A percentile compares a stretch with the other conserved stretches of the same genome.
Conservation (phyloP, 352 stramenopile genomes). For the Pythium biforme region DNA sequence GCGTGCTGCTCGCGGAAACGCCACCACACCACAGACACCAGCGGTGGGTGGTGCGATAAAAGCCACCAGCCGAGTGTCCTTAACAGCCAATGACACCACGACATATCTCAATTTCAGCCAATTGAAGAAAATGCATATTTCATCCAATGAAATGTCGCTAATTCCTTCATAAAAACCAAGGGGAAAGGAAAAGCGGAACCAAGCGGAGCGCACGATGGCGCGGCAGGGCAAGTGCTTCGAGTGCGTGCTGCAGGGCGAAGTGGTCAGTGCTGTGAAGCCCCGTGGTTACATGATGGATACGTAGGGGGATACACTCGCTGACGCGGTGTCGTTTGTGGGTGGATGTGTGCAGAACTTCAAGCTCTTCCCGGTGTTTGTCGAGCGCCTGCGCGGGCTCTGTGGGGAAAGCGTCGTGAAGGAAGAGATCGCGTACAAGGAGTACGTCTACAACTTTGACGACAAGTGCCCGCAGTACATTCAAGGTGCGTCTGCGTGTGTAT, state of each 20-base stretch:
- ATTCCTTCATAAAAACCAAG: no score
- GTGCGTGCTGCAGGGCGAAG: constrained; percentile 79
- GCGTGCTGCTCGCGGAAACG: constrained; percentile 12
- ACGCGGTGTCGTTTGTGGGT: background rate
- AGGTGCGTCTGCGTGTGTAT: constrained; percentile 24
- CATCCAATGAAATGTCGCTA: constrained; percentile 24
- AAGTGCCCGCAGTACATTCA: constrained; percentile 87
- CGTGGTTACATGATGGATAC: background rate
- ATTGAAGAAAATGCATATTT: constrained; percentile 4
- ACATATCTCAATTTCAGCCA: background rate
- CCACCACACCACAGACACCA: constrained; percentile 8
- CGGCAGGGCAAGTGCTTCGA: constrained; percentile 77
- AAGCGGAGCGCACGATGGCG: constrained; percentile 36
- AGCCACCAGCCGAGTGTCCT: background rate
- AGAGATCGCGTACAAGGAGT: constrained; percentile 87
- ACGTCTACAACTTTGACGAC: constrained; percentile 89
- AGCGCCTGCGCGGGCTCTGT: constrained; percentile 73
- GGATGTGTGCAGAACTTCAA: constrained; percentile 62
- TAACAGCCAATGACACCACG: background rate
- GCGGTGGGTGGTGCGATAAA: constrained; percentile 24
- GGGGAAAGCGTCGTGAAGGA: constrained; percentile 85
- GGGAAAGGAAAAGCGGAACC: background rate
- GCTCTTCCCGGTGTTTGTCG: constrained; percentile 78
- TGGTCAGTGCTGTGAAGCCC: constrained; percentile 54
- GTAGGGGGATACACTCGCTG: background rate